Evolutionary conservation across 345 rosid species (phyloP).

Genomic region (Eutrema japonicum): DNA sequence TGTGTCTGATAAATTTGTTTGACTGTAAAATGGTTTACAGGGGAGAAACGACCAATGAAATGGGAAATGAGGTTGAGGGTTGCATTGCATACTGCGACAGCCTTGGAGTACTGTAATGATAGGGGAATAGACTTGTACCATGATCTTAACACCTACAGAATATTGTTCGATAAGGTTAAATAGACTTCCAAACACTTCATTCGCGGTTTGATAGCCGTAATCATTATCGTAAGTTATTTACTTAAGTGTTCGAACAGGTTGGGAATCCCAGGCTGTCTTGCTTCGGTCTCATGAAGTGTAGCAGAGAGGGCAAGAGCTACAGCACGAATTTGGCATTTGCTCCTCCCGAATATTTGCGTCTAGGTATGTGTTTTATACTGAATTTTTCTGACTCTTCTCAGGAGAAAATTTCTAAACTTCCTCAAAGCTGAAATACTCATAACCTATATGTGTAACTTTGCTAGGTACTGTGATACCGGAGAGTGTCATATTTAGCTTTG

Average conservation of each 20-base stretch:
- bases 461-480: slow-evolving; percentile 92
- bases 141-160: slow-evolving; percentile 91
- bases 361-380: slow-evolving; percentile 51
- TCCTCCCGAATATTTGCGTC: slow-evolving; percentile 92
- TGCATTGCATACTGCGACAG: slow-evolving; percentile 80
- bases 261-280: slow-evolving; percentile 93
- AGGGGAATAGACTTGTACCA: slow-evolving; percentile 87
- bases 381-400: not conserved
- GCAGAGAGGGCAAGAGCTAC: slow-evolving; percentile 93
- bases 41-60: slow-evolving; percentile 98
- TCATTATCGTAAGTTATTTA: slow-evolving; percentile 3
- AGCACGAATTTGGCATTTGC: slow-evolving; percentile 97
- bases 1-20: not conserved
- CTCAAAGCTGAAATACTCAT: slow-evolving; percentile 27
- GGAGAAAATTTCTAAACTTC: not conserved
- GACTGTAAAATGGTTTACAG: slow-evolving; percentile 43
- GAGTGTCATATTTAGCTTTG: slow-evolving; percentile 97
- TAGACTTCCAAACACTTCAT: not conserved
- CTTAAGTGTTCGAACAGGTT: slow-evolving; percentile 52
- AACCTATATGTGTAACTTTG: slow-evolving; percentile 30
- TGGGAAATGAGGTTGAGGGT: slow-evolving; percentile 97
- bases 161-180: slow-evolving; percentile 81
- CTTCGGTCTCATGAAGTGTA: slow-evolving; percentile 96
- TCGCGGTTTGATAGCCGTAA: not conserved
- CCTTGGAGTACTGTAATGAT: slow-evolving; percentile 82